Evolutionary conservation across 495 filamentous ascomycete species (phyloP), one percentile per base, ranked within the genome.

Genomic region (Letharia columbiana): DNA sequence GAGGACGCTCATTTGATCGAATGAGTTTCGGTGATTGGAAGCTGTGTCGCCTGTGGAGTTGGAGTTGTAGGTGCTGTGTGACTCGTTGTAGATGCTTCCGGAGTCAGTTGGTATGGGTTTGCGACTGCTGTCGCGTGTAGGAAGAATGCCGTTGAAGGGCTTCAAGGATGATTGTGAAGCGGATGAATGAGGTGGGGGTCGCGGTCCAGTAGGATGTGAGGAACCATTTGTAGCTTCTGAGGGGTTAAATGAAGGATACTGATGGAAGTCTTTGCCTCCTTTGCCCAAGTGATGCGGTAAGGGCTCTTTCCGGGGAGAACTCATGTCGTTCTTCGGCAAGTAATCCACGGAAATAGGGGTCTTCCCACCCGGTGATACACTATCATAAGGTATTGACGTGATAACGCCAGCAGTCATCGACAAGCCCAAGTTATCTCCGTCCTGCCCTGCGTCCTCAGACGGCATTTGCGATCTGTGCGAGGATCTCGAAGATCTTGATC

Each of bases 301-400:
- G 52, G 88, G 89, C 58, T 94, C 89, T 71, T 84, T 85, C 66
- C 86, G 82, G 40, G 77, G 65, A 37, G 82, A 79, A 66, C 83
- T 83, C 66, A 89, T 82, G 45, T 92, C 89, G 31, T 83, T 77
- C 67, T 87, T 85, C 41, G 89, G 87, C 60, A 93, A 79, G 71
- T 89, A 89, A 44, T 96, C 89, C 67, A 92, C 80, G 18, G 88
- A 77, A 64, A 92, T 84, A 3, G 92, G 91, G 52, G 85, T 87
- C 62, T 81, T 83, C 44, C 78, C 79, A 73, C 91, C 90, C 39
- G 84, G 17, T 57, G 54, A 73, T 40, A 82, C 75, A 66, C 79
- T 86, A 62, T 97, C 90, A 76, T 93, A 97, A 17, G 94, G 91
- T 66, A 98, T 93, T 2, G 89, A 87, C 11, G 92, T 91, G 66